Evolutionary conservation across 139 green algal species (phyloP).

Genomic region (Micractinium conductrix): DNA sequence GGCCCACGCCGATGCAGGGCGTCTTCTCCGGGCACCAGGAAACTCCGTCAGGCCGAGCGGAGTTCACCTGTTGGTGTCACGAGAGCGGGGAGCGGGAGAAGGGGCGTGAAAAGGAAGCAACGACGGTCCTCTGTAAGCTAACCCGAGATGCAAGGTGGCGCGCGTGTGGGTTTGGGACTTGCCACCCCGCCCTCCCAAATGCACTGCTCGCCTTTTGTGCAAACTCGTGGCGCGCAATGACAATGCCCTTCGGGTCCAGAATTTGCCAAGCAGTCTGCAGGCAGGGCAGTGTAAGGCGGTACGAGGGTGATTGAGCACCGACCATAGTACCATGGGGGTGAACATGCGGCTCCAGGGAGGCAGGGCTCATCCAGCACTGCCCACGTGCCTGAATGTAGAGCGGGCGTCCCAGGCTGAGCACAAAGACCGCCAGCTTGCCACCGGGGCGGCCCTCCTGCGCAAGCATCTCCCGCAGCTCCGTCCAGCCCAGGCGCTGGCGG

Average conservation of each 20-base stretch:
- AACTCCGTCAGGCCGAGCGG: constrained; percentile 18
- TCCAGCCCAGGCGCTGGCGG: constrained; percentile 28
- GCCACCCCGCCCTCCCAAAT: neutral
- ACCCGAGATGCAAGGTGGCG: too few relatives aligned
- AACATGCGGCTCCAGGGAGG: neutral
- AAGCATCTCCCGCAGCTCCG: constrained; percentile 5
- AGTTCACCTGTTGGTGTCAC: constrained; percentile 30
- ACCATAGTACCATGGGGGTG: too few relatives aligned
- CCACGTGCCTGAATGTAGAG: constrained; percentile 17
- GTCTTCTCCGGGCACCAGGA: constrained; percentile 23
- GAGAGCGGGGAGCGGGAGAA: too few relatives aligned
- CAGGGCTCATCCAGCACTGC: neutral
- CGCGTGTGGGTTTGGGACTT: too few relatives aligned
- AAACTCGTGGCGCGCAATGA: constrained; percentile 16
- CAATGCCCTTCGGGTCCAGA: neutral
- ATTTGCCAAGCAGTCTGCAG: constrained; percentile 16
- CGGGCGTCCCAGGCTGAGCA: too few relatives aligned
- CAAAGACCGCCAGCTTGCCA: too few relatives aligned
- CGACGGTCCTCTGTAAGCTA: too few relatives aligned
- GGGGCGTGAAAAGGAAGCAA: too few relatives aligned
- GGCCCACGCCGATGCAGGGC: constrained; percentile 15
- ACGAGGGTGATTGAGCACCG: too few relatives aligned
- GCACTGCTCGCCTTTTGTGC: neutral
- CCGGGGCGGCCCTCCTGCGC: constrained; percentile 7
- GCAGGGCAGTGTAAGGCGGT: neutral